phyloP scores from a whole-genome alignment of 1,284 basidiomycete species.

The Ustilago lituana region DNA sequence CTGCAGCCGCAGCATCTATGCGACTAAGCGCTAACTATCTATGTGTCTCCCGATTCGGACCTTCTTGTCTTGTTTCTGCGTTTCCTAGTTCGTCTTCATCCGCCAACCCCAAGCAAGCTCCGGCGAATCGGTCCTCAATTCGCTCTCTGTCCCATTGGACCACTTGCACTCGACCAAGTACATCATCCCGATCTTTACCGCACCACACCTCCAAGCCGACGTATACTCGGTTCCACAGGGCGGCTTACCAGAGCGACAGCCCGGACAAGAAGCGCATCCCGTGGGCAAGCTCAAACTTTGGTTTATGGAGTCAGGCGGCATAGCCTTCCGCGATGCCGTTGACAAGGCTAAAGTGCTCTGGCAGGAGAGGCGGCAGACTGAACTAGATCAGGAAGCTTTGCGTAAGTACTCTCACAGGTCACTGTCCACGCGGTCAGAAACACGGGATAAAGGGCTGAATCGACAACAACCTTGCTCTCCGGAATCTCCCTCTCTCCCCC shows the following conservation, averaged over 20 bases:
- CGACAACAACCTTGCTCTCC: not conserved
- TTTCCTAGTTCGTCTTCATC: conserved; percentile 56
- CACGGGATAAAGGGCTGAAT: not conserved
- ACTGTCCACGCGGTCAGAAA: too few species aligned
- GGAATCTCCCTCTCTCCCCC: too few species aligned
- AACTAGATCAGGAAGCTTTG: conserved; percentile 45
- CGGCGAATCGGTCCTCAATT: conserved; percentile 16
- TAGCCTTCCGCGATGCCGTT: conserved; percentile 52
- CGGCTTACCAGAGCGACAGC: conserved; percentile 47
- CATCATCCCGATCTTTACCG: conserved; percentile 56
- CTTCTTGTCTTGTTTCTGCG: too few species aligned
- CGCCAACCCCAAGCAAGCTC: conserved; percentile 29
- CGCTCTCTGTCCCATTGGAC: conserved; percentile 52
- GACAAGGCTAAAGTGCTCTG: conserved; percentile 28
- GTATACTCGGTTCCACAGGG: conserved; percentile 52
- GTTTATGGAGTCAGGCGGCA: conserved; percentile 54
- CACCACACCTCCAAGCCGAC: conserved; percentile 52
- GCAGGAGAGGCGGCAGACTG: conserved; percentile 16
- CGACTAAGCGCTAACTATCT: too few species aligned
- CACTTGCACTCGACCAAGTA: conserved; percentile 49
- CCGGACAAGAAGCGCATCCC: conserved; percentile 22
- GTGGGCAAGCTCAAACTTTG: conserved; percentile 56
- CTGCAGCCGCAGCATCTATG: too few species aligned
- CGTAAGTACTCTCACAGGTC: conserved; percentile 48
- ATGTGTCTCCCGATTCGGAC: too few species aligned